Conservation (phyloP, 106 monocot genomes). For the Allium sativum region DNA sequence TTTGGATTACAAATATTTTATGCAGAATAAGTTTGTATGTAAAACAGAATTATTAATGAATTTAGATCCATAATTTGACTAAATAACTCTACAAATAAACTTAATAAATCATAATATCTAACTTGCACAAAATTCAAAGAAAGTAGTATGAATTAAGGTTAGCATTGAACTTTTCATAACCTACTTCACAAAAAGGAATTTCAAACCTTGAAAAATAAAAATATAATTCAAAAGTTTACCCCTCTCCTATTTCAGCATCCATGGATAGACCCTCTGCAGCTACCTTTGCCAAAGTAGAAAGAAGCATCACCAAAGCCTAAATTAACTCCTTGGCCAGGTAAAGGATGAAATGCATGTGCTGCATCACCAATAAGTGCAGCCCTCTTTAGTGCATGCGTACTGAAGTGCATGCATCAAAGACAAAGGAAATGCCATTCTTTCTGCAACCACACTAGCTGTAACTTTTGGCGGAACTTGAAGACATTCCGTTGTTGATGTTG, state of each 20-base stretch:
- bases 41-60: too few species aligned
- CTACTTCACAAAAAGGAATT: too few species aligned
- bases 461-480: slow-evolving; percentile 78
- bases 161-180: too few species aligned
- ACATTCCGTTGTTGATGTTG: slow-evolving; percentile 39
- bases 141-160: too few species aligned
- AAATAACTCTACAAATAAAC: too few species aligned
- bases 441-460: slow-evolving; percentile 47
- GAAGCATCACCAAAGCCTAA: slow-evolving; percentile 92
- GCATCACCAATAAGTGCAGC: slow-evolving; percentile 91
- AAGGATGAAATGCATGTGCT: slow-evolving; percentile 89
- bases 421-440: slow-evolving; percentile 84
- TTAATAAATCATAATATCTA: too few species aligned
- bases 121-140: too few species aligned
- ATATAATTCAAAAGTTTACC: slow-evolving; percentile 25
- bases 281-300: slow-evolving; percentile 48
- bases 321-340: slow-evolving; percentile 98
- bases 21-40: too few species aligned
- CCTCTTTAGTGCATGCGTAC: slow-evolving; percentile 51
- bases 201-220: too few species aligned
- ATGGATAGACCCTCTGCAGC: slow-evolving; percentile 64
- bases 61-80: too few species aligned
- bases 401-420: slow-evolving; percentile 69
- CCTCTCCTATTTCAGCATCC: slow-evolving; percentile 70
- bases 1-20: too few species aligned